Percentiles rank a stretch among this genome's conserved stretches.
Evolutionary conservation across 208 protist species (phyloP).

Genomic region (Porcisia hertigi): DNA sequence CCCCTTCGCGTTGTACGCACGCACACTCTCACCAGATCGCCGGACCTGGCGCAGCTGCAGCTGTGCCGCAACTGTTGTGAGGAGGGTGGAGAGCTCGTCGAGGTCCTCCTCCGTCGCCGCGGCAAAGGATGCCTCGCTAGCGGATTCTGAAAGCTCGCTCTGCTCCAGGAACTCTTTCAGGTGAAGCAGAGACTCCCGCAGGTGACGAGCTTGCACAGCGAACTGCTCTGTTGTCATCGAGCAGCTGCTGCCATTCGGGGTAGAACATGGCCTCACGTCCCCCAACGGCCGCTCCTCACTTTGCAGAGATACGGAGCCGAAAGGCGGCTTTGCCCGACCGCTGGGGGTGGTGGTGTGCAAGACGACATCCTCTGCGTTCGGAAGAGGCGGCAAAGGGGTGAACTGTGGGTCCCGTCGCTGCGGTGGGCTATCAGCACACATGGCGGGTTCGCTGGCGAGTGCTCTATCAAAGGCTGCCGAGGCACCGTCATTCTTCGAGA

Average conservation of each 20-base stretch:
- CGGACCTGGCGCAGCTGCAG: conserved; percentile 41
- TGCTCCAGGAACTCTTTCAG: conserved; percentile 46
- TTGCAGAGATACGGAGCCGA: neutral
- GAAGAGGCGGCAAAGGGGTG: too few relatives aligned
- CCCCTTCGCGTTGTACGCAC: too few relatives aligned
- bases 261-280: neutral
- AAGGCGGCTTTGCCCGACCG: neutral
- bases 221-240: conserved; percentile 13
- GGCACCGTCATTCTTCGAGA: neutral
- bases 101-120: conserved; percentile 24
- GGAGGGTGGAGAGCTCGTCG: conserved; percentile 33
- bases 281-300: neutral
- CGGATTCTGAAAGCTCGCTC: conserved; percentile 10
- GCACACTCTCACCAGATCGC: conserved; percentile 18
- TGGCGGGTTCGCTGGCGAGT: neutral
- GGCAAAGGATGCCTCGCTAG: conserved; percentile 5
- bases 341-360: conserved; percentile 14
- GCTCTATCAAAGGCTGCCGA: neutral
- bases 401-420: conserved; percentile 9
- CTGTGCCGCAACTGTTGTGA: conserved; percentile 39
- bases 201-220: conserved; percentile 33
- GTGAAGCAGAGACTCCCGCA: conserved; percentile 53
- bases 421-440: conserved; percentile 23
- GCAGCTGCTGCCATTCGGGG: neutral
- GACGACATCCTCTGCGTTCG: conserved; percentile 20